These are phyloP conservation scores for Monosporascus cannonballus DNA, from an alignment of 2,329 filamentous ascomycete species.

Conservation along the genomic window DNA sequence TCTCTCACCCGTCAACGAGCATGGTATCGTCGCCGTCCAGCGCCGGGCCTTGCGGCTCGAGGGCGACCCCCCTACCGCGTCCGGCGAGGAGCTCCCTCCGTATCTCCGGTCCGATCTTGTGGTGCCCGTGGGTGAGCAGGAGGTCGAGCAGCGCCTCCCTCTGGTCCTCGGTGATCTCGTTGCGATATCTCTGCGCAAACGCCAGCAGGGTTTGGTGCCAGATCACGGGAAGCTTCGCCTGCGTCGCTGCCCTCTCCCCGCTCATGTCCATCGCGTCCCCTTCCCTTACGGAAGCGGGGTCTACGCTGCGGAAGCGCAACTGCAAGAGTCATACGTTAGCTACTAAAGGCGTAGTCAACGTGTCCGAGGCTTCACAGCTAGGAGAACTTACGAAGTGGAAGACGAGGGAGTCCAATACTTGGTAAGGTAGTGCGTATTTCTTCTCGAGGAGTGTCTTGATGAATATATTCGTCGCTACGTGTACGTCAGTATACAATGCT, in stretches of 20 bases:
- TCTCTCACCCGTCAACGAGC: conserved; percentile 52
- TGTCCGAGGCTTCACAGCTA: neutral
- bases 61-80: conserved; percentile 70
- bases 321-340: neutral
- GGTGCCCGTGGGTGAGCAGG: conserved; percentile 76
- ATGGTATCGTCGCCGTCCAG: conserved; percentile 87
- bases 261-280: conserved; percentile 49
- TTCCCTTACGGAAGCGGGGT: conserved; percentile 49
- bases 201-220: conserved; percentile 93
- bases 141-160: conserved; percentile 85
- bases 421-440: conserved; percentile 92
- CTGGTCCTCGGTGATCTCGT: conserved; percentile 94
- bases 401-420: conserved; percentile 88
- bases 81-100: conserved; percentile 83
- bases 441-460: conserved; percentile 92
- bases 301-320: conserved; percentile 72
- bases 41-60: conserved; percentile 49
- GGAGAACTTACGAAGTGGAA: conserved; percentile 65
- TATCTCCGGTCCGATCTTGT: conserved; percentile 84
- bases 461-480: conserved; percentile 77
- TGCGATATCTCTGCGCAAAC: conserved; percentile 90
- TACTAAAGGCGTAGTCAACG: too few relatives aligned
- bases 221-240: conserved; percentile 73
- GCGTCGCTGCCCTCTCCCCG: conserved; percentile 42
- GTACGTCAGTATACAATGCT: neutral